Evolutionary conservation across 208 protist species (phyloP).

Genomic region (Wallacemonas collosoma): DNA sequence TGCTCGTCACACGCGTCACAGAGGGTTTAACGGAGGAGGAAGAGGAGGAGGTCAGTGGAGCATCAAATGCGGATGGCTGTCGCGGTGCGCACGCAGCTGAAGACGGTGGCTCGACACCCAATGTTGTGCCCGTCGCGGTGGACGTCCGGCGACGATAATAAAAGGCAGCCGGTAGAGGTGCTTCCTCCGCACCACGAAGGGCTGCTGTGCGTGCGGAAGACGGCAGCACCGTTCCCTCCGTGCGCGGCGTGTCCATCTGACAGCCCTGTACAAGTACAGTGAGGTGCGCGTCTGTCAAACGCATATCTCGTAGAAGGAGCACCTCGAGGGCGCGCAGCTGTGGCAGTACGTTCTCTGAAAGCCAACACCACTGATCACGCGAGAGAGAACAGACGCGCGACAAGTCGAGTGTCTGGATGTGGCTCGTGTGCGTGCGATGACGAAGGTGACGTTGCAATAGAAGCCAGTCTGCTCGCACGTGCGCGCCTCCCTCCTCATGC

Average conservation of each 20-base stretch:
- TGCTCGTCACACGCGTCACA: too few relatives aligned
- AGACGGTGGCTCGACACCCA: too few relatives aligned
- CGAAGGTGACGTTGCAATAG: constrained; percentile 46
- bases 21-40: too few relatives aligned
- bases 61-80: too few relatives aligned
- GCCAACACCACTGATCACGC: constrained; percentile 67
- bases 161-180: constrained; percentile 1
- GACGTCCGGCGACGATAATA: neutral
- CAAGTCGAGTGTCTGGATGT: constrained; percentile 55
- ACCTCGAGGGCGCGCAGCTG: constrained; percentile 45
- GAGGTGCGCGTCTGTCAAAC: constrained; percentile 54
- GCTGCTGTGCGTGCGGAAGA: too few relatives aligned
- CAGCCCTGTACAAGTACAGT: constrained; percentile 48
- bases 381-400: constrained; percentile 16
- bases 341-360: constrained; percentile 57
- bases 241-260: neutral
- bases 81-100: too few relatives aligned
- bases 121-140: too few relatives aligned
- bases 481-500: constrained; percentile 14
- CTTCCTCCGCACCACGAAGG: neutral
- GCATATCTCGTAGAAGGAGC: constrained; percentile 54
- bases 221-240: neutral
- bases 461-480: constrained; percentile 28
- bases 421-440: constrained; percentile 35
- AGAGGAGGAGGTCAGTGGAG: too few relatives aligned